Conservation (phyloP, 495 filamentous ascomycete species). For the Neurospora sp. region DNA sequence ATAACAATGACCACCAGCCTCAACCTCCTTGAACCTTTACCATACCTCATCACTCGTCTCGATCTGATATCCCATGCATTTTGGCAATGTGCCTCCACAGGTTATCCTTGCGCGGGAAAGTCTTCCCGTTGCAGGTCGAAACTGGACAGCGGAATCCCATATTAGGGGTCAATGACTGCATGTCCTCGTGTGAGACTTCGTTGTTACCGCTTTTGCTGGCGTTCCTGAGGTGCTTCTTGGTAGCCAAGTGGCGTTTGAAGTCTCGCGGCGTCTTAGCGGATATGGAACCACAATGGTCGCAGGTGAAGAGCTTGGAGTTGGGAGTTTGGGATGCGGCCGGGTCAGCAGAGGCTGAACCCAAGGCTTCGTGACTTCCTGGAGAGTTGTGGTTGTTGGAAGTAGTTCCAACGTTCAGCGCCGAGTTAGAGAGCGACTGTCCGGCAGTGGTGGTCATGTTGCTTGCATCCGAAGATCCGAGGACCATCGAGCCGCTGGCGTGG, state of each 20-base stretch:
- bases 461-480: neutral
- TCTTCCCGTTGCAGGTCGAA: accelerated
- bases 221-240: neutral
- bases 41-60: neutral
- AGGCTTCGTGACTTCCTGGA: neutral
- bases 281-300: neutral
- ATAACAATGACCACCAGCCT: neutral
- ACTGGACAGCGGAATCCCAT: neutral
- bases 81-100: neutral
- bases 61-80: neutral
- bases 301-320: neutral
- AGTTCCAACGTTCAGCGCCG: accelerated
- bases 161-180: no score
- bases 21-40: neutral
- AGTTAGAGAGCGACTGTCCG: neutral
- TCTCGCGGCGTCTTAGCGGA: neutral
- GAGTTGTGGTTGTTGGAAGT: neutral
- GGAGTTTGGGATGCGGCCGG: neutral
- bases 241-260: neutral
- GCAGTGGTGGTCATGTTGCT: neutral
- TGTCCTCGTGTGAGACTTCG: no score
- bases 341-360: neutral
- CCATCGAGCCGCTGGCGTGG: accelerated
- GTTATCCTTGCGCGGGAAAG: neutral
- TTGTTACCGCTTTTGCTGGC: neutral